phyloP scores from a whole-genome alignment of 371 early-diverging fungal genomes.

The Mucor lusitanicus region DNA sequence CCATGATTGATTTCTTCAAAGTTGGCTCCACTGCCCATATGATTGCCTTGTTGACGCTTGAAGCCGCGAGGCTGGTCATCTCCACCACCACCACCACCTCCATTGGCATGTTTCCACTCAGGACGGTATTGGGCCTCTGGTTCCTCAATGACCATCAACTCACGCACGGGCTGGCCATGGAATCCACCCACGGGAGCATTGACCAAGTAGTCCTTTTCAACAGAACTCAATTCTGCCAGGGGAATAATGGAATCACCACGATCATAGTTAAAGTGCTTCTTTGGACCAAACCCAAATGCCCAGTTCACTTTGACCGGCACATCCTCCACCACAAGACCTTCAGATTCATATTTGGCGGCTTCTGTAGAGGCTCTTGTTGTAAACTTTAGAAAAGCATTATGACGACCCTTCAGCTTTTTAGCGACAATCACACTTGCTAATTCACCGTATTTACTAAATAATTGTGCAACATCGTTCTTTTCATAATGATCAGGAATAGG shows the following conservation, averaged over 20 bases:
- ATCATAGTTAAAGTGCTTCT: constrained; percentile 46
- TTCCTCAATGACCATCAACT: constrained; percentile 48
- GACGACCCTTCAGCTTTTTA: constrained; percentile 27
- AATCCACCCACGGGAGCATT: constrained; percentile 48
- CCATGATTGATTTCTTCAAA: constrained; percentile 8
- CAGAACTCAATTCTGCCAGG: constrained; percentile 30
- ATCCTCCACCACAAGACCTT: constrained; percentile 24
- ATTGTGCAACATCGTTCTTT: constrained; percentile 33
- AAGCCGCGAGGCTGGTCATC: constrained; percentile 5
- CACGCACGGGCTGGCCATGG: constrained; percentile 40
- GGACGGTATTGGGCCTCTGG: constrained; percentile 47
- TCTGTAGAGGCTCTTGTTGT: constrained; percentile 30
- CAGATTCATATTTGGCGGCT: constrained; percentile 31
- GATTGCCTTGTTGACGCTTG: constrained; percentile 3
- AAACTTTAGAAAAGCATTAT: constrained; percentile 48
- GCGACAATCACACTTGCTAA: constrained; percentile 47
- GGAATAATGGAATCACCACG: constrained; percentile 50
- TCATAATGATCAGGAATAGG: constrained; percentile 43
- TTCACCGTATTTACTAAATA: constrained; percentile 44
- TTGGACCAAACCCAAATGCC: constrained; percentile 57
- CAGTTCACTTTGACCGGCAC: constrained; percentile 45
- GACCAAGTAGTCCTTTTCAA: constrained; percentile 41
- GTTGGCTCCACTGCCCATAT: background rate
- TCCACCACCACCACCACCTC: background rate
- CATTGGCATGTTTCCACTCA: constrained; percentile 38